These are phyloP conservation scores for Hansenula anomala DNA, from an alignment of 1,139 yeast genomes.

Conservation along the genomic window DNA sequence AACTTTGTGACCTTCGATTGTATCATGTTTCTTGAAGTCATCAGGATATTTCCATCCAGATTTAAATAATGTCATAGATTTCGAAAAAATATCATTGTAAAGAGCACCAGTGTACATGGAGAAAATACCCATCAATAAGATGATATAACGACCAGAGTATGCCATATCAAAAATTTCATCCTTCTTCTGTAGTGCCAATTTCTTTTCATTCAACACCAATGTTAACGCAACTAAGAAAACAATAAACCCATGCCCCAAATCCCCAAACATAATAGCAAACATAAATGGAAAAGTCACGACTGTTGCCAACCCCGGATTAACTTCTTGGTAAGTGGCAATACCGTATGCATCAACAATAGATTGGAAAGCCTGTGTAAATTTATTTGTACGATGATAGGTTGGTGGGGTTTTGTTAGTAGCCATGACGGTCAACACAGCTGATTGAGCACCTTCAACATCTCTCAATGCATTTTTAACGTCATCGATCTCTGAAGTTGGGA, in stretches of 20 bases:
- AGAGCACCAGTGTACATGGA: conserved; percentile 77
- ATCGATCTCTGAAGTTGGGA: conserved; percentile 54
- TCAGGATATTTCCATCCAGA: conserved; percentile 79
- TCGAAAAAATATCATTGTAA: conserved; percentile 74
- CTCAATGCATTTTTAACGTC: conserved; percentile 29
- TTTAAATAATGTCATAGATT: conserved; percentile 65
- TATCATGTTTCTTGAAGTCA: conserved; percentile 51
- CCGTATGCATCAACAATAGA: conserved; percentile 79
- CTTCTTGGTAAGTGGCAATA: conserved; percentile 70
- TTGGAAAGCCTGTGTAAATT: conserved; percentile 74
- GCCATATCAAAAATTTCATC: conserved; percentile 86
- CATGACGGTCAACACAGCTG: conserved; percentile 62
- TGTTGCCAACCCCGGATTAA: conserved; percentile 78
- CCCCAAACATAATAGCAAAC: conserved; percentile 90
- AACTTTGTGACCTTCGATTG: conserved; percentile 46
- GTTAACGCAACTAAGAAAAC: conserved; percentile 53
- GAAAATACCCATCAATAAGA: conserved; percentile 69
- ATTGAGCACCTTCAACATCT: conserved; percentile 38
- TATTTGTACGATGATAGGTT: conserved; percentile 71
- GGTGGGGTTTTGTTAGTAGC: conserved; percentile 72
- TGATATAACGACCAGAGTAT: conserved; percentile 66
- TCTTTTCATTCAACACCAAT: conserved; percentile 58
- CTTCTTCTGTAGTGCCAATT: conserved; percentile 54
- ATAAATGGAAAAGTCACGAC: conserved; percentile 78
- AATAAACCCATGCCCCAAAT: conserved; percentile 74